phyloP scores from a whole-genome alignment of 2,329 filamentous ascomycete species.

The Neoascochyta sp. region DNA sequence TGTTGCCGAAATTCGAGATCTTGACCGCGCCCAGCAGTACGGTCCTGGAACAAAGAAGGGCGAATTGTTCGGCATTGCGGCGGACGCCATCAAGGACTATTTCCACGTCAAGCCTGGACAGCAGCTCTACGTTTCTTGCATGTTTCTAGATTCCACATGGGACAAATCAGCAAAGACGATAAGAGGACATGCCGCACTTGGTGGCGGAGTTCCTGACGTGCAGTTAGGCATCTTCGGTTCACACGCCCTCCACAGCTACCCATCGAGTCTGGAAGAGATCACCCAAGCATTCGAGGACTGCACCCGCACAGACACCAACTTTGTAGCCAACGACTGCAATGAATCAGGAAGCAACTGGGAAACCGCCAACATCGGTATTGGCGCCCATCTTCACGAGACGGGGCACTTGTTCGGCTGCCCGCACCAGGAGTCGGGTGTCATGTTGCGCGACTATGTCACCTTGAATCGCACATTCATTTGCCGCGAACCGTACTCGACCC shows the following conservation, averaged over 20 bases:
- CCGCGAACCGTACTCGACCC: constrained; percentile 79
- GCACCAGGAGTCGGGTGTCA: constrained; percentile 85
- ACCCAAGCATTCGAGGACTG: constrained; percentile 86
- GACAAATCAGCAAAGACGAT: constrained; percentile 67
- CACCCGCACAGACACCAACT: constrained; percentile 76
- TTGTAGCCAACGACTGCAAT: constrained; percentile 79
- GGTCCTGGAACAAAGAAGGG: constrained; percentile 64
- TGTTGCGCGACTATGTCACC: constrained; percentile 82
- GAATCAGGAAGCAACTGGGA: constrained; percentile 92
- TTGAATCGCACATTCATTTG: constrained; percentile 79
- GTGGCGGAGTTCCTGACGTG: constrained; percentile 67
- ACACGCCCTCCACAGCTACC: constrained; percentile 87
- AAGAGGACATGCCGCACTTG: constrained; percentile 78
- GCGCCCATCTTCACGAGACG: constrained; percentile 85
- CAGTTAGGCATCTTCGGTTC: constrained; percentile 89
- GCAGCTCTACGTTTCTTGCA: constrained; percentile 80
- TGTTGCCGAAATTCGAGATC: constrained; percentile 73
- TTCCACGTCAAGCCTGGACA: constrained; percentile 73
- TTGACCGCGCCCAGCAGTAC: constrained; percentile 76
- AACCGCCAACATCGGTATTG: constrained; percentile 89
- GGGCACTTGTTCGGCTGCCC: constrained; percentile 88
- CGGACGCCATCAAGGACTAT: constrained; percentile 71
- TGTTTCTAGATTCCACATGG: constrained; percentile 88
- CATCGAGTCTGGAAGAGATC: constrained; percentile 82
- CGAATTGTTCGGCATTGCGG: constrained; percentile 72